These are phyloP conservation scores for Dipteronia dyeriana DNA, from an alignment of 345 rosid genomes.

Conservation along the genomic window DNA sequence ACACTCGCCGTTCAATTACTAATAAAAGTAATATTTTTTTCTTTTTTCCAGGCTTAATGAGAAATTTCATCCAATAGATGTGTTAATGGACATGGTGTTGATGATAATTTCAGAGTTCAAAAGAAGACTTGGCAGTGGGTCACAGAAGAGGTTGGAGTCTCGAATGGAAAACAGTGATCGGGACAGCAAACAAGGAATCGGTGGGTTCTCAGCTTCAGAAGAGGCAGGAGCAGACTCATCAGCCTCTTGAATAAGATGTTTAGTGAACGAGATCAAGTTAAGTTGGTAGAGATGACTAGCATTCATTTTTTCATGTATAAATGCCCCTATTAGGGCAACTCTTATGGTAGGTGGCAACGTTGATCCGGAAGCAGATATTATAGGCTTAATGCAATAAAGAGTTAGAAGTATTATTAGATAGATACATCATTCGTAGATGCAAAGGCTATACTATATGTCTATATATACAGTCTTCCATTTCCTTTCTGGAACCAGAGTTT, in stretches of 20 bases:
- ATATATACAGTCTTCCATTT: too few species aligned
- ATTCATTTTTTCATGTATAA: slow-evolving; percentile 29
- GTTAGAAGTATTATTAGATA: slow-evolving; percentile 17
- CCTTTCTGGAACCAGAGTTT: too few species aligned
- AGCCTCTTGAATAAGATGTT: slow-evolving; percentile 31
- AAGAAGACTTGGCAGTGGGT: slow-evolving; percentile 54
- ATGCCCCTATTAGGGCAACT: slow-evolving; percentile 41
- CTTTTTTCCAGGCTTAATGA: not conserved
- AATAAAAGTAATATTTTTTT: slow-evolving; percentile 65
- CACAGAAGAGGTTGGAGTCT: slow-evolving; percentile 40
- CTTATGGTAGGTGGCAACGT: slow-evolving; percentile 9
- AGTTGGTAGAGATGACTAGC: slow-evolving; percentile 25
- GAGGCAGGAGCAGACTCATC: slow-evolving; percentile 53
- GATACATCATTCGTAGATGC: too few species aligned
- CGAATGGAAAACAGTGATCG: slow-evolving; percentile 38
- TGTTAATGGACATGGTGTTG: not conserved
- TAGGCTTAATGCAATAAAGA: slow-evolving; percentile 25
- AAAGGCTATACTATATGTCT: too few species aligned
- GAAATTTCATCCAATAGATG: not conserved
- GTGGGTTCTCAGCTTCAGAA: slow-evolving; percentile 47
- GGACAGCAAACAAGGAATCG: slow-evolving; percentile 44
- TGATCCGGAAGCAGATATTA: slow-evolving; percentile 16
- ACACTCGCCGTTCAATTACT: slow-evolving; percentile 79
- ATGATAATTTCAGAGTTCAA: slow-evolving; percentile 56
- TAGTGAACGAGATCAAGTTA: slow-evolving; percentile 25